phyloP scores from a whole-genome alignment of 306 rosid genomes.

The Benincasa hispida region DNA sequence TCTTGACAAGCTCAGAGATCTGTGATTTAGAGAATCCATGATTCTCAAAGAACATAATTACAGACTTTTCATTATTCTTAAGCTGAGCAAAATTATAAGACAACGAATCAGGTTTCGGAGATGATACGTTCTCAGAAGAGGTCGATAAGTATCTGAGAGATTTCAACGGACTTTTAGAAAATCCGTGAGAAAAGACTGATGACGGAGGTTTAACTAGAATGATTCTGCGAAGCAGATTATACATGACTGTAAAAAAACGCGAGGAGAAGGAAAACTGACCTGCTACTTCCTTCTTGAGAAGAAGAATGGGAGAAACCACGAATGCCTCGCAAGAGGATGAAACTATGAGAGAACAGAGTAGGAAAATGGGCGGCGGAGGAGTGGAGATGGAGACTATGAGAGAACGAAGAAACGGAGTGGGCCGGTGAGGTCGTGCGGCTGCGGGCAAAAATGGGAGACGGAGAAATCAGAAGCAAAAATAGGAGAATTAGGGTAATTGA shows the following conservation, averaged over 20 bases:
- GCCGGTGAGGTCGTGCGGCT: neutral
- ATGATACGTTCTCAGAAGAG: constrained; percentile 14
- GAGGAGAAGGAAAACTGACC: neutral
- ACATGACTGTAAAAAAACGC: neutral
- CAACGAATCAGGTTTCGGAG: constrained; percentile 9
- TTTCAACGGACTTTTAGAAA: neutral
- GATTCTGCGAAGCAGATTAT: neutral
- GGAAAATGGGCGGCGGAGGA: neutral
- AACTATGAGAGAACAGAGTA: neutral
- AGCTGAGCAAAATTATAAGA: constrained; percentile 2
- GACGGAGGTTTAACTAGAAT: neutral
- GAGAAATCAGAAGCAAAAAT: neutral
- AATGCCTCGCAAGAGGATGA: too few relatives aligned
- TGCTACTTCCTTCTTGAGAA: neutral
- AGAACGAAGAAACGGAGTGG: neutral
- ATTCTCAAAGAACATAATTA: constrained; percentile 13
- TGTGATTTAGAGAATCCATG: constrained; percentile 21
- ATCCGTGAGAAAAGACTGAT: neutral
- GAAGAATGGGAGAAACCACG: neutral
- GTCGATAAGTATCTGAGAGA: neutral
- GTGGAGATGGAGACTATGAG: neutral
- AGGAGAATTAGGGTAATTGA: too few relatives aligned
- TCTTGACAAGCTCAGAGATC: constrained; percentile 7
- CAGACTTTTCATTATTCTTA: neutral
- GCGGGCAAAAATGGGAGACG: neutral